Evolutionary conservation across 805 yeast genomes (phyloP), one percentile per base, ranked within the genome.

Genomic region (Ogataea dorogensis): DNA sequence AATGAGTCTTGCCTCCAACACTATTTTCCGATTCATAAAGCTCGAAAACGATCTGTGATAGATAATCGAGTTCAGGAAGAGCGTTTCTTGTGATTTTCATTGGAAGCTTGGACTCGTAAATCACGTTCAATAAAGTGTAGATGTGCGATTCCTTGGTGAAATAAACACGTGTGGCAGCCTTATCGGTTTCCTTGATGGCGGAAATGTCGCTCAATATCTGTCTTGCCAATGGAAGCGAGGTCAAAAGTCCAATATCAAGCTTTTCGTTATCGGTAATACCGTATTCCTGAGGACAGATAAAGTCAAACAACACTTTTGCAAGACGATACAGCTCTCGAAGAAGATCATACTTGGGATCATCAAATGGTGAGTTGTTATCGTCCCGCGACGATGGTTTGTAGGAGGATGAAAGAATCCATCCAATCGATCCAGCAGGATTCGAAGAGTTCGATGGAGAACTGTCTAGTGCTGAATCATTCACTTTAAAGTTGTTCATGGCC

Each of bases 141-240:
- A 93, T 93, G 59, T 93, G 99, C 1, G 95, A 83, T 59, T 93
- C 99, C 62, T 93, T 93, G 17, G 99, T 93, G 70, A 93, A 91
- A 54, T 93, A 93, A 28, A 87, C 80, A 29, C 87, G 84, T 27
- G 86, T 79, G 3, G 87, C 93, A 1, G 97, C 95, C 13, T 77
- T 73, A 39, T 84, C 88, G 29, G 81, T 77, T 32, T 75, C 75
- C 53, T 82, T 81, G 75, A 91, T 88, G 32, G 75, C 74, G 40
- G 83, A 79, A 28, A 93, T 78, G 56, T 93, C 98, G 21, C 71
- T 67, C 33, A 93, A 60, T 24, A 93, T 83, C 61, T 87, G 95
- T 58, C 80, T 85, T 1, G 96, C 94, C 50, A 93, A 71, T 2
- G 99, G 99, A 52, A 93, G 71, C 2, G 96, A 86, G 0, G 99